Evolutionary conservation across 1,139 yeast genomes (phyloP), one percentile per base, ranked within the genome.

Genomic region (Blastobotrys arbuscula): DNA sequence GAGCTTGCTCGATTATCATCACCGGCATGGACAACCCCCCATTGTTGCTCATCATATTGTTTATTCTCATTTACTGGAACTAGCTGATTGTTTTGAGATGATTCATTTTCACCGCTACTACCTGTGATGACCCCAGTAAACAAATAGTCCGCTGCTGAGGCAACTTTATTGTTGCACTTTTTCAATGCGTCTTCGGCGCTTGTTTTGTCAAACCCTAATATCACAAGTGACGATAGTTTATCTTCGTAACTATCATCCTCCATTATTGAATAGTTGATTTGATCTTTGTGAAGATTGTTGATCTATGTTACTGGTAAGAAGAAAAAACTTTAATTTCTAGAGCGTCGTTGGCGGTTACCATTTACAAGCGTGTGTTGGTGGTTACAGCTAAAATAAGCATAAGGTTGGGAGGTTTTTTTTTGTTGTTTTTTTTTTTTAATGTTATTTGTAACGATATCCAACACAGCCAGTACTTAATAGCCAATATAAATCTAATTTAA

Each of bases 121-220:
- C 6, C 4, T 4, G 3, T 34, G 38, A 13, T 4, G 38, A 6
- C 18, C 4, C 38, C 38, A 6, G 31, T 23, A 20, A 39, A 24
- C 18, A 39, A 24, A 39, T 15, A 39, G 18, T 53, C 52, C 28
- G 55, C 52, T 39, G 53, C 50, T 7, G 49, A 42, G 2, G n/a
- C 42, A 15, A 23, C 31, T 13, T 39, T 39, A 20, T n/a, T 10
- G 13, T 39, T 39, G 12, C 16, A 24, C 13, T 20, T 4, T 8
- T 59, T 52, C 33, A 68, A 53, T 1, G 72, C 72, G 12, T 51
- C 45, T 10, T 54, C 41, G 7, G 72, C 72, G 26, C 61, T 62
- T 2, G 71, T 76, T 5, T 65, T 67, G 51, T 74, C 62, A 61
- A 82, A 76, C 30, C 88, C 89, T 88, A 82, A 82, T 49, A 77